These are phyloP conservation scores for Exophiala sp. DNA, from an alignment of 2,329 filamentous ascomycete genomes.

Conservation along the genomic window DNA sequence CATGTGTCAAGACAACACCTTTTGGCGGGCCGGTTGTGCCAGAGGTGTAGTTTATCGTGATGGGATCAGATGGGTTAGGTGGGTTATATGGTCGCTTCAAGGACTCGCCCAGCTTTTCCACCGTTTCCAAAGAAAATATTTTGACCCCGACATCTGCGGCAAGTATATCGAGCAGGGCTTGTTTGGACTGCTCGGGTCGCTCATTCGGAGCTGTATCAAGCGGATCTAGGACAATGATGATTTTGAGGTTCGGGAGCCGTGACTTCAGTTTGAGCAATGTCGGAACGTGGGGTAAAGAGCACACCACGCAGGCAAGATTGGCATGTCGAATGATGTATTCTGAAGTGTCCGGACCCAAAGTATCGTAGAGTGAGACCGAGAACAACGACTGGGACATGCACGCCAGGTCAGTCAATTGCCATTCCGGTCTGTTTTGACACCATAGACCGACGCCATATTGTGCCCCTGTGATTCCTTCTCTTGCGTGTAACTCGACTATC, in stretches of 20 bases:
- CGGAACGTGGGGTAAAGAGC: slow-evolving; percentile 74
- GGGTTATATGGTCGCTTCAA: slow-evolving; percentile 65
- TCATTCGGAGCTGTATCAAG: slow-evolving; percentile 67
- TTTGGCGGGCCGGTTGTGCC: slow-evolving; percentile 60
- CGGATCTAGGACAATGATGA: slow-evolving; percentile 81
- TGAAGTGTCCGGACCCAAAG: slow-evolving; percentile 80
- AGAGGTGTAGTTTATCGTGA: slow-evolving; percentile 67
- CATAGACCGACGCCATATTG: slow-evolving; percentile 75
- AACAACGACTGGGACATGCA: slow-evolving; percentile 81
- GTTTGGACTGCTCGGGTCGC: slow-evolving; percentile 69
- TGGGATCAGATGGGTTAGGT: slow-evolving; percentile 66
- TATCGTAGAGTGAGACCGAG: slow-evolving; percentile 93
- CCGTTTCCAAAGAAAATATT: slow-evolving; percentile 71
- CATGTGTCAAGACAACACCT: slow-evolving; percentile 67
- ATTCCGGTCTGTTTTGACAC: slow-evolving; percentile 83
- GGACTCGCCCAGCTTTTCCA: slow-evolving; percentile 71
- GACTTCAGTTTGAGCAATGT: slow-evolving; percentile 72
- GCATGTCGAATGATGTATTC: slow-evolving; percentile 96
- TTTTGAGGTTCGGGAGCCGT: slow-evolving; percentile 71
- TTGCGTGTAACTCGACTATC: slow-evolving; percentile 72
- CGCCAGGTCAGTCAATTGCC: slow-evolving; percentile 83
- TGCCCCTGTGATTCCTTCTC: slow-evolving; percentile 58
- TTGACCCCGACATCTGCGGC: slow-evolving; percentile 66
- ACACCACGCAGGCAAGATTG: slow-evolving; percentile 65
- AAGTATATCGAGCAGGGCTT: slow-evolving; percentile 66